Evolutionary conservation across 2,329 filamentous ascomycete species (phyloP).

Genomic region (Pseudopyrenochaeta lycopersici): DNA sequence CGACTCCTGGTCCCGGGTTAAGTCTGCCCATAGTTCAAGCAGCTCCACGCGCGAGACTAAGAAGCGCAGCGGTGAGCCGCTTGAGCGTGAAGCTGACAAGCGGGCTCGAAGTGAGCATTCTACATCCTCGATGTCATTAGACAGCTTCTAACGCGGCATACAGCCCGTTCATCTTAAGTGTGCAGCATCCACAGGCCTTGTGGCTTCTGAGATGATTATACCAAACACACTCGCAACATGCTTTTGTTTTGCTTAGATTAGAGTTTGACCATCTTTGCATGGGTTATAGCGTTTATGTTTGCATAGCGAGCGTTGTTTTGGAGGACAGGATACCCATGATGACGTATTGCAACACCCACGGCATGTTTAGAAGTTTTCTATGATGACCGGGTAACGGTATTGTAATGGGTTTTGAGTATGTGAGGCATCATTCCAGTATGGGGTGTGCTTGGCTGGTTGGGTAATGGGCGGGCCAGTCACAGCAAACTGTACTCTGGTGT

Average conservation of each 20-base stretch:
- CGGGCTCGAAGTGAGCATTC: conserved; percentile 43
- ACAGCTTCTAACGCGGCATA: conserved; percentile 33
- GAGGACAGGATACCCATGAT: conserved; percentile 20
- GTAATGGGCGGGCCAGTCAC: no score
- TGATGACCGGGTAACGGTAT: not conserved
- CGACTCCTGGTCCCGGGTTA: conserved; percentile 73
- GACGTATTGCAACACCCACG: not conserved
- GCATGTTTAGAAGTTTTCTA: no score
- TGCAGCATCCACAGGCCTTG: conserved; percentile 1
- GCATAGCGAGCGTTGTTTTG: conserved; percentile 25
- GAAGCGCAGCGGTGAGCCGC: conserved; percentile 45
- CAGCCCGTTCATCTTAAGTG: conserved; percentile 27
- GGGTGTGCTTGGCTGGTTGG: no score
- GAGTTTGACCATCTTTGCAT: conserved; percentile 1
- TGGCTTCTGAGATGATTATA: conserved; percentile 1
- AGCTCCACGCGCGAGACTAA: conserved; percentile 48
- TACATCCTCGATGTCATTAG: conserved; percentile 34
- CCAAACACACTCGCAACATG: not conserved
- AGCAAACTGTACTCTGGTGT: not conserved
- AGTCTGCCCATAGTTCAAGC: conserved; percentile 54
- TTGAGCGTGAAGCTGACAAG: conserved; percentile 42
- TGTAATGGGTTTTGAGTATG: no score
- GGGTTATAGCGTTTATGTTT: conserved; percentile 12
- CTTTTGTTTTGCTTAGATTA: not conserved
- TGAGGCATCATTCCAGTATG: no score